Conservation (phyloP, 2,329 filamentous ascomycete species). For the Cordyceps pruinosa region DNA sequence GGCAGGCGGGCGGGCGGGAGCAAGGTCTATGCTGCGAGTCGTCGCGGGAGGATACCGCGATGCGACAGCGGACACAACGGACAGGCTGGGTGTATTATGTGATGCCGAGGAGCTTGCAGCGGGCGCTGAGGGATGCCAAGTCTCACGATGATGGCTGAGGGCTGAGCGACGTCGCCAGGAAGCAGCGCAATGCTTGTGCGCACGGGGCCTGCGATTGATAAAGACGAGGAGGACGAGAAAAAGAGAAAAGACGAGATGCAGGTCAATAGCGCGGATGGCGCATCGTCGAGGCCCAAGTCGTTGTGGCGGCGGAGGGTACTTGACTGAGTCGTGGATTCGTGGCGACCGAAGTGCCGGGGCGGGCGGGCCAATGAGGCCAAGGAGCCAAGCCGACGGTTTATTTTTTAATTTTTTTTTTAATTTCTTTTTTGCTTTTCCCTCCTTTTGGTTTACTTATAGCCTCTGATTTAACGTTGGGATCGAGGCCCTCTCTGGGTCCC, state of each 20-base stretch:
- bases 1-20: background rate
- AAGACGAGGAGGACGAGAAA: background rate
- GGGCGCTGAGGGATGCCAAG: conserved; percentile 2
- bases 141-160: background rate
- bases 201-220: background rate
- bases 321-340: conserved; percentile 6
- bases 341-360: conserved; percentile 2
- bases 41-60: background rate
- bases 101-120: background rate
- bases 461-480: background rate
- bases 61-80: background rate
- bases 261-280: conserved; percentile 9
- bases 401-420: background rate
- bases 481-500: background rate
- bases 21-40: background rate
- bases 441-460: background rate
- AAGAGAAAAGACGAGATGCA: background rate
- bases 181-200: background rate
- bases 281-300: conserved; percentile 3
- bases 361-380: conserved; percentile 3
- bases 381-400: background rate
- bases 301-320: background rate
- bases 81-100: background rate
- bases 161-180: background rate
- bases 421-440: background rate